Conservation (phyloP, 139 green algal genomes). For the Chlamydomonas asymmetrica region DNA sequence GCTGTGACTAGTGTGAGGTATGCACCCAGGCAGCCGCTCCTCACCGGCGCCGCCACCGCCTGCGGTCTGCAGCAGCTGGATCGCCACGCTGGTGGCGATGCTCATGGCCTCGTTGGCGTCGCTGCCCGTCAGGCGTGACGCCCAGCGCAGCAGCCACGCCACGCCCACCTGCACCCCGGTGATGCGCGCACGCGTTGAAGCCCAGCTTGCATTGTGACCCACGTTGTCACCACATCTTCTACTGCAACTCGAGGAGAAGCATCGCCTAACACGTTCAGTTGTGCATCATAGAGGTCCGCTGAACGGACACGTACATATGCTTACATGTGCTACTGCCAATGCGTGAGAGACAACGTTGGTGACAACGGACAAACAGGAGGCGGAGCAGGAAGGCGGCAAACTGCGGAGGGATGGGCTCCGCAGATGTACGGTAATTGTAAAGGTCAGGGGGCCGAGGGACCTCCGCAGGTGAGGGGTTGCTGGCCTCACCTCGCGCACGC, state of each 20-base stretch:
- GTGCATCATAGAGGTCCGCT: neutral
- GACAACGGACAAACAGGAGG: neutral
- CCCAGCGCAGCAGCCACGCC: slow-evolving; percentile 54
- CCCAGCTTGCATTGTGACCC: too few relatives aligned
- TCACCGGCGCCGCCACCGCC: too few relatives aligned
- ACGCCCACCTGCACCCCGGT: slow-evolving; percentile 5
- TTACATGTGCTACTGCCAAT: neutral
- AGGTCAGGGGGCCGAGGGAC: too few relatives aligned
- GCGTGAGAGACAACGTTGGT: neutral
- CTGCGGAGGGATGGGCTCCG: neutral
- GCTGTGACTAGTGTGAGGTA: too few relatives aligned
- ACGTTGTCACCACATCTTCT: too few relatives aligned
- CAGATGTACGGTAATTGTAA: neutral
- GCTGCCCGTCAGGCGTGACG: slow-evolving; percentile 12
- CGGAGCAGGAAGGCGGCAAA: neutral
- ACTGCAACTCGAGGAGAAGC: too few relatives aligned
- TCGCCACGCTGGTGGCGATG: slow-evolving; percentile 37
- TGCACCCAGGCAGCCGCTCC: too few relatives aligned
- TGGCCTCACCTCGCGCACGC: slow-evolving; percentile 28
- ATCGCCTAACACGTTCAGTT: too few relatives aligned
- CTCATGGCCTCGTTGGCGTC: slow-evolving; percentile 13
- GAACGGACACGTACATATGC: neutral
- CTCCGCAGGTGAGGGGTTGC: too few relatives aligned
- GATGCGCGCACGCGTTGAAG: neutral
- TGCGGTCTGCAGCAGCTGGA: slow-evolving; percentile 36